These are phyloP conservation scores for Russula vinacea DNA, from an alignment of 768 basidiomycete genomes.

Conservation along the genomic window DNA sequence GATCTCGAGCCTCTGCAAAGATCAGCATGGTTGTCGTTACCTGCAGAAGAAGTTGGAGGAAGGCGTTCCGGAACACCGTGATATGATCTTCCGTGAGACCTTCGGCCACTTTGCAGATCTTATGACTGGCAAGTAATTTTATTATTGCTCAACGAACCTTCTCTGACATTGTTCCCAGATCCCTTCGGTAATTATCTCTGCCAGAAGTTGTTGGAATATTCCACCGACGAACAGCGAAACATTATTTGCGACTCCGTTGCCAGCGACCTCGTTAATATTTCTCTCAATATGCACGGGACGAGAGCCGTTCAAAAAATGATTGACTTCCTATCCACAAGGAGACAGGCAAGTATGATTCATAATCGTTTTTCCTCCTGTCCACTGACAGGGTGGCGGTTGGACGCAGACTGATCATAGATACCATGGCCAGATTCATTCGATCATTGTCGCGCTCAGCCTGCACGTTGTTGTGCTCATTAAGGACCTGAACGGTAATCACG, in stretches of 20 bases:
- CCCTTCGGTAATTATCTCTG: slow-evolving; percentile 99
- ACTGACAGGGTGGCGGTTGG: slow-evolving; percentile 47
- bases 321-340: slow-evolving; percentile 91
- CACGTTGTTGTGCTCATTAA: slow-evolving; percentile 99
- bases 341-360: slow-evolving; percentile 67
- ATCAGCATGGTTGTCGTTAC: slow-evolving; percentile 98
- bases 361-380: slow-evolving; percentile 40
- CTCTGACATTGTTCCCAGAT: slow-evolving; percentile 46
- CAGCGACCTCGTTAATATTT: slow-evolving; percentile 95
- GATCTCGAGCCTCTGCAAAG: slow-evolving; percentile 92
- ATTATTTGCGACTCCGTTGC: slow-evolving; percentile 97
- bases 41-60: slow-evolving; percentile 99
- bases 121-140: slow-evolving; percentile 74
- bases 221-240: slow-evolving; percentile 95
- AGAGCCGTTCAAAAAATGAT: slow-evolving; percentile 99
- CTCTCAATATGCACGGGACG: slow-evolving; percentile 99
- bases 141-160: not conserved
- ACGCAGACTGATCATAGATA: slow-evolving; percentile 76
- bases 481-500: slow-evolving; percentile 95
- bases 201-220: slow-evolving; percentile 95
- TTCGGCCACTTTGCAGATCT: slow-evolving; percentile 96
- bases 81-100: slow-evolving; percentile 99
- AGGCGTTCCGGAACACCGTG: slow-evolving; percentile 89
- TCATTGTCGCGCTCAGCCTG: slow-evolving; percentile 93
- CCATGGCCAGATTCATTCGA: slow-evolving; percentile 90